These are phyloP conservation scores for Plectosphaerella plurivora DNA, from an alignment of 2,329 filamentous ascomycete genomes.

Conservation along the genomic window DNA sequence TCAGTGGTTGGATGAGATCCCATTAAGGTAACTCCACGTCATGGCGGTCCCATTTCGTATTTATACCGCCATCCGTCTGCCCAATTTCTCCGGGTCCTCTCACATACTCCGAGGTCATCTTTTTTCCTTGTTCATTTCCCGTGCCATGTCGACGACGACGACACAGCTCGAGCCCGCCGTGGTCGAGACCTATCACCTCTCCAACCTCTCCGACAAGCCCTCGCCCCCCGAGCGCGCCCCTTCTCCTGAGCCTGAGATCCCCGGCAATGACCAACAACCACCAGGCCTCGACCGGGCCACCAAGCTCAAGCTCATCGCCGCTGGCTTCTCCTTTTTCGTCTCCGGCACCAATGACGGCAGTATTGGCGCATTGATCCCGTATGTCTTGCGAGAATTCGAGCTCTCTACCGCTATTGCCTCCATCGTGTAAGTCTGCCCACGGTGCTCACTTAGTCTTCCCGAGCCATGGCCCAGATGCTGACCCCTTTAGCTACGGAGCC, in stretches of 20 bases:
- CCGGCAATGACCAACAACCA: not conserved
- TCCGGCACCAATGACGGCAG: conserved; percentile 63
- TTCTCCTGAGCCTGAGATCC: not conserved
- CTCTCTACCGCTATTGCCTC: conserved; percentile 48
- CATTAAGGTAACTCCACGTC: too few relatives aligned
- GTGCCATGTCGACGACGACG: not conserved
- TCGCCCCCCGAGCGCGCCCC: not conserved
- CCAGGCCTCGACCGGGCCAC: conserved; percentile 14
- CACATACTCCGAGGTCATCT: too few relatives aligned
- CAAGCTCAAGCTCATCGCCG: conserved; percentile 45
- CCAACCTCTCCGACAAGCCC: not conserved
- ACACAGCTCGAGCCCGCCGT: conserved; percentile 1
- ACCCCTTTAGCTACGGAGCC: conserved; percentile 39
- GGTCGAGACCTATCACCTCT: not conserved
- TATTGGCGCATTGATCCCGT: conserved; percentile 58
- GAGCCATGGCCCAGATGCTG: too few relatives aligned
- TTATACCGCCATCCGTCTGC: too few relatives aligned
- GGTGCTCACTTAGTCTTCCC: not conserved
- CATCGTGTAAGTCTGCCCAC: conserved; percentile 34
- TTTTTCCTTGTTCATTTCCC: not conserved
- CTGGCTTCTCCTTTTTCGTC: conserved; percentile 60
- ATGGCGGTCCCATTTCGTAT: too few relatives aligned
- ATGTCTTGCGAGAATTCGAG: conserved; percentile 52
- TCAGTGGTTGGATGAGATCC: too few relatives aligned
- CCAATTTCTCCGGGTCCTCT: too few relatives aligned